phyloP scores from a whole-genome alignment of 140 eudicot species.

The Bidens hawaiensis region DNA sequence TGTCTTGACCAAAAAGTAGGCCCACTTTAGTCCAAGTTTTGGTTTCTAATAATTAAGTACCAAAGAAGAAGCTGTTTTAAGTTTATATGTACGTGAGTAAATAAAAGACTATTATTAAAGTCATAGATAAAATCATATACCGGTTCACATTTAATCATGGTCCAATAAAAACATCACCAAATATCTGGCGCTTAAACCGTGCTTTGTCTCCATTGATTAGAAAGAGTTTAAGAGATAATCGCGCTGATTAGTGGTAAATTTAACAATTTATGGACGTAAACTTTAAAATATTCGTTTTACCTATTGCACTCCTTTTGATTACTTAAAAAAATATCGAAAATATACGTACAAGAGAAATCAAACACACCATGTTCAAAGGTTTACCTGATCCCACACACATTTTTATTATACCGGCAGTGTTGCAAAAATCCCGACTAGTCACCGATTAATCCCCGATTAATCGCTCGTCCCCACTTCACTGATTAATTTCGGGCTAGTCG shows the following conservation, averaged over 20 bases:
- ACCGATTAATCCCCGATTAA: too few relatives aligned
- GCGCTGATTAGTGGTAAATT: background rate
- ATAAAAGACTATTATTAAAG: background rate
- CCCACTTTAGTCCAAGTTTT: background rate
- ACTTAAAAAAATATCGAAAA: background rate
- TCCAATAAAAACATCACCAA: conserved; percentile 5
- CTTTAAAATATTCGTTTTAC: background rate
- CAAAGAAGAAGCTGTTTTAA: background rate
- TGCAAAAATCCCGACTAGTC: too few relatives aligned
- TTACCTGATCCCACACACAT: background rate
- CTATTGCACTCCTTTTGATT: background rate
- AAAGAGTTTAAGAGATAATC: background rate
- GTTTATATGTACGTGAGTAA: background rate
- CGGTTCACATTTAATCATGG: background rate
- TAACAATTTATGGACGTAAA: background rate
- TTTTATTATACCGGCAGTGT: background rate
- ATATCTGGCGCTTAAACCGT: conserved; percentile 4
- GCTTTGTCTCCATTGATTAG: background rate
- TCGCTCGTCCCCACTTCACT: too few relatives aligned
- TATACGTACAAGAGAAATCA: background rate
- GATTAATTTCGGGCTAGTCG: too few relatives aligned
- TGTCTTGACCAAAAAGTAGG: conserved; percentile 19
- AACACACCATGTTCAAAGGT: background rate
- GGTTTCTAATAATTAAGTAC: background rate
- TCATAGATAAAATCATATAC: background rate